phyloP scores from a whole-genome alignment of 306 rosid species.

The Prinsepia uniflora region DNA sequence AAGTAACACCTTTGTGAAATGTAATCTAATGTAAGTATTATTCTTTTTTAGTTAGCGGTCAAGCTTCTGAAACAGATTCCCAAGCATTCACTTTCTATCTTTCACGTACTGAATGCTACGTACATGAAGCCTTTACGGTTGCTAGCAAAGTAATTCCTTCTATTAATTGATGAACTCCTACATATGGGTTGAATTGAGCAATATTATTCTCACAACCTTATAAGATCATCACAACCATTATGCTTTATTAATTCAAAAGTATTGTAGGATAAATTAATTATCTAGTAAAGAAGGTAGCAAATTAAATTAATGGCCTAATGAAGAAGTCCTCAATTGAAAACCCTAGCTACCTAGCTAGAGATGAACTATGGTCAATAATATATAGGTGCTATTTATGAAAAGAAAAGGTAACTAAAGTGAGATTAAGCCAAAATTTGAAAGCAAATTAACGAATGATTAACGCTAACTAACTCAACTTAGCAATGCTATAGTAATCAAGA shows the following conservation, averaged over 20 bases:
- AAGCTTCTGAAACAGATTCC: conserved; percentile 49
- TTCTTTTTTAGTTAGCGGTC: conserved; percentile 23
- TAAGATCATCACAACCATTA: not conserved
- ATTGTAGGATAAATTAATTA: not conserved
- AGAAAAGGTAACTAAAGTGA: not conserved
- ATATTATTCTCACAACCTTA: conserved; percentile 19
- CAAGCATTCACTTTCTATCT: conserved; percentile 20
- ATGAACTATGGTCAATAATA: not conserved
- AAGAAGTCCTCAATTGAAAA: not conserved
- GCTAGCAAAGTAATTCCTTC: conserved; percentile 2
- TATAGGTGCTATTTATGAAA: not conserved
- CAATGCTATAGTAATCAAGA: not conserved
- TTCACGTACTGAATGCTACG: conserved; percentile 24
- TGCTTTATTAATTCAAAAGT: conserved; percentile 7
- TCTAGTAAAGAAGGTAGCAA: too few relatives aligned
- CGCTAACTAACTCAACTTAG: not conserved
- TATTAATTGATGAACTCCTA: not conserved
- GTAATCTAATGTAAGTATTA: not conserved
- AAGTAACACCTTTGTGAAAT: too few relatives aligned
- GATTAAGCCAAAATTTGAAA: not conserved
- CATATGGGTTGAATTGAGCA: conserved; percentile 4
- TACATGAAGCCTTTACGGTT: conserved; percentile 13
- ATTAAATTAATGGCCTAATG: not conserved
- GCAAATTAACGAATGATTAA: not conserved
- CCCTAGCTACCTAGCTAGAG: not conserved